These are phyloP conservation scores for Bipolaris oryzae DNA, from an alignment of 2,329 filamentous ascomycete species.

Conservation along the genomic window DNA sequence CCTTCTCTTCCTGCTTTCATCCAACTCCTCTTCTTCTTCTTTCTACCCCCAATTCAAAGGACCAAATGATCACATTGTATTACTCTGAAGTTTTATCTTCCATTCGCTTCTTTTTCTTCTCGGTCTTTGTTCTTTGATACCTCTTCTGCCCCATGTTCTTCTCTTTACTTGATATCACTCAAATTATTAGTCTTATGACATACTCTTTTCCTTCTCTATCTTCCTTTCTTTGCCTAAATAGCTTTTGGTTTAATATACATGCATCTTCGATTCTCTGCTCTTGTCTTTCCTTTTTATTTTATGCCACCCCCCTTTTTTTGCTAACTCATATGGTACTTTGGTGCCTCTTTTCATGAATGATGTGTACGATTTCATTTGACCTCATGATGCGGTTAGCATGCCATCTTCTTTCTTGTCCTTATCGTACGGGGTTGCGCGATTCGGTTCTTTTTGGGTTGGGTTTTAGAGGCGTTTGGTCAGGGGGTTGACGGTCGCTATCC, in stretches of 20 bases:
- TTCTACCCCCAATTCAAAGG: not conserved
- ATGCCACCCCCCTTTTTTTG: not conserved
- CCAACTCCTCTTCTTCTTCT: not conserved
- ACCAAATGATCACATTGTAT: not conserved
- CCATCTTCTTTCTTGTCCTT: not conserved
- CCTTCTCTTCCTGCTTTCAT: not conserved
- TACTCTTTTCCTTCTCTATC: not conserved
- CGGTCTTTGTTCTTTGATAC: not conserved
- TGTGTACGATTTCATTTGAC: not conserved
- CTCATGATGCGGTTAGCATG: not conserved
- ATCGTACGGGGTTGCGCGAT: not conserved
- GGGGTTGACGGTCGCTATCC: not conserved
- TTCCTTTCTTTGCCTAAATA: not conserved
- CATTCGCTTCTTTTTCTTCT: not conserved
- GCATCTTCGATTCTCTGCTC: not conserved
- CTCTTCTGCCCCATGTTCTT: not conserved
- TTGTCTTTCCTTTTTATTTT: not conserved
- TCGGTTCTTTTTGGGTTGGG: not conserved
- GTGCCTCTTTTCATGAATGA: not conserved
- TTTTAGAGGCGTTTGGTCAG: not conserved
- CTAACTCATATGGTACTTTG: not conserved
- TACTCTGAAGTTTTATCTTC: conserved; percentile 1
- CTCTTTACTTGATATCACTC: not conserved
- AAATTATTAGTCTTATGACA: not conserved
- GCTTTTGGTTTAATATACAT: conserved; percentile 1